A percentile compares a stretch with the other conserved stretches of the same genome.
phyloP scores from a whole-genome alignment of 306 rosid genomes.

The Prunus fruticosa region DNA sequence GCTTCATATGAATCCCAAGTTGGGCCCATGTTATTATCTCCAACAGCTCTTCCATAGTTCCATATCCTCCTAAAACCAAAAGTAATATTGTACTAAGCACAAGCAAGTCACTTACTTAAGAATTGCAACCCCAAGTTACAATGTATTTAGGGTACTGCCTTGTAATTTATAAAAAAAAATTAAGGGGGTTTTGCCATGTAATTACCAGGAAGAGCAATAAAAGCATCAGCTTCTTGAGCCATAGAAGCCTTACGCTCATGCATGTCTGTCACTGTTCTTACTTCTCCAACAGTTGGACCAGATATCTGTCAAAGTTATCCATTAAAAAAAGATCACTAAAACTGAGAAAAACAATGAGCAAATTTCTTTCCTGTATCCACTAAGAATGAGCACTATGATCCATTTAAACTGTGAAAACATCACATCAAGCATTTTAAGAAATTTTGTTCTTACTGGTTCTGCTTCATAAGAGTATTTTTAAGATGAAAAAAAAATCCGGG shows the following conservation, averaged over 20 bases:
- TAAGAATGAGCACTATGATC: neutral
- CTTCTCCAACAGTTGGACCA: slow-evolving; percentile 89
- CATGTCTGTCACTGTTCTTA: slow-evolving; percentile 87
- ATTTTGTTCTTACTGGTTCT: neutral
- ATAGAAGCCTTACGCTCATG: slow-evolving; percentile 93
- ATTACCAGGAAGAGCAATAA: slow-evolving; percentile 93
- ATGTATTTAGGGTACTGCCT: too few relatives aligned
- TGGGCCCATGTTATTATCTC: slow-evolving; percentile 98
- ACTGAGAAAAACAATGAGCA: neutral
- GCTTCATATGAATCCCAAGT: slow-evolving; percentile 88
- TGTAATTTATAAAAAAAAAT: neutral
- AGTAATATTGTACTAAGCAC: neutral
- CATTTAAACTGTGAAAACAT: neutral
- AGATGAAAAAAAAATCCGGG: neutral
- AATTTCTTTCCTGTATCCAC: slow-evolving; percentile 12
- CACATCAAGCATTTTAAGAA: neutral
- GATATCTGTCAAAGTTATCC: slow-evolving; percentile 65
- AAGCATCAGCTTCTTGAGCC: slow-evolving; percentile 94
- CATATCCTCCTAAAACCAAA: slow-evolving; percentile 75
- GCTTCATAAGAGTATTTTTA: neutral
- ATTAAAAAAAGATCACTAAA: slow-evolving; percentile 12
- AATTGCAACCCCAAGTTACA: too few relatives aligned
- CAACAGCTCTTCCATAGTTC: slow-evolving; percentile 94
- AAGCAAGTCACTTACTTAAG: neutral
- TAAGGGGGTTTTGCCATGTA: slow-evolving; percentile 16